Evolutionary conservation across 768 basidiomycete species (phyloP).

Genomic region (Russula virescens): DNA sequence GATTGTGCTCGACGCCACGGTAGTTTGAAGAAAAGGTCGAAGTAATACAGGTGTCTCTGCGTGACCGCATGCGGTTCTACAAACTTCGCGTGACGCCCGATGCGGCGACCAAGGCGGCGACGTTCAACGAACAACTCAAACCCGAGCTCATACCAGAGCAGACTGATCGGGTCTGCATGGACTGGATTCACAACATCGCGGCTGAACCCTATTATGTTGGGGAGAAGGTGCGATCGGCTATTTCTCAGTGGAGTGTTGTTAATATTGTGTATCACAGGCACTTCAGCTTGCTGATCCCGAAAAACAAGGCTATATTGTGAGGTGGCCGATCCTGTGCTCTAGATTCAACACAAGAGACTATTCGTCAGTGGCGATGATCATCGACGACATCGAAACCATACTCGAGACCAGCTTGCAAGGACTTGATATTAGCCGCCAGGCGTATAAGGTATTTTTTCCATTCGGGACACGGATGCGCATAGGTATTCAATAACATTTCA

Average conservation of each 20-base stretch:
- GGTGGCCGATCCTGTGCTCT: conserved; percentile 78
- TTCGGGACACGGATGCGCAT: not conserved
- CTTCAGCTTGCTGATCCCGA: conserved; percentile 65
- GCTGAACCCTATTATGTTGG: conserved; percentile 58
- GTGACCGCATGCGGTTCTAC: conserved; percentile 83
- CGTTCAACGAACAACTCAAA: conserved; percentile 77
- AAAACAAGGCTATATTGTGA: conserved; percentile 60
- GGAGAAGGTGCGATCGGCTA: conserved; percentile 46
- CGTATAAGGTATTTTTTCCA: conserved; percentile 51
- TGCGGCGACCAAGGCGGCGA: conserved; percentile 62
- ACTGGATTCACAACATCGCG: conserved; percentile 66
- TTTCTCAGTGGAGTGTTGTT: not conserved
- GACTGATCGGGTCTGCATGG: conserved; percentile 76
- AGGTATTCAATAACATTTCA: conserved; percentile 30
- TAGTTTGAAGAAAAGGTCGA: conserved; percentile 77
- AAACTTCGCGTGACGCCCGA: conserved; percentile 71
- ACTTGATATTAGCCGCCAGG: conserved; percentile 45
- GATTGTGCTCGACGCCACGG: not conserved
- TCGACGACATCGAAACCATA: conserved; percentile 77
- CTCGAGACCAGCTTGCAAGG: conserved; percentile 55
- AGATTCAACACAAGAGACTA: conserved; percentile 83
- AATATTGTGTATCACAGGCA: conserved; percentile 40
- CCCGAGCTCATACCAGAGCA: conserved; percentile 81
- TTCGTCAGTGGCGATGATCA: conserved; percentile 54
- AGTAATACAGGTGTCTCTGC: conserved; percentile 62